These are phyloP conservation scores for Aethionema arabicum DNA, from an alignment of 345 rosid species.

Conservation along the genomic window DNA sequence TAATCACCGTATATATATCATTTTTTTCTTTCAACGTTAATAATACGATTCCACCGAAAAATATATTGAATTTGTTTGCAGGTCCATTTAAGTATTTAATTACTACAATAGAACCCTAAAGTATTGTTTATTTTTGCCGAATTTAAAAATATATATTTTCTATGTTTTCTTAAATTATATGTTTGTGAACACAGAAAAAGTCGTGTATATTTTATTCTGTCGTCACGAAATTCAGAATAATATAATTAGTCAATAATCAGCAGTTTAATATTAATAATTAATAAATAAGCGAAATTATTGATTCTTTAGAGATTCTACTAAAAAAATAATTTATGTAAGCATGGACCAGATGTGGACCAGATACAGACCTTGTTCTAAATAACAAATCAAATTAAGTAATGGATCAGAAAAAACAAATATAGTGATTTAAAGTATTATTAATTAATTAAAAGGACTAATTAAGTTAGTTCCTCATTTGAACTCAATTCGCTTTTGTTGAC, in stretches of 20 bases:
- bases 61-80: neutral
- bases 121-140: neutral
- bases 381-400: slow-evolving; percentile 11
- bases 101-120: slow-evolving; percentile 2
- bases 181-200: too few relatives aligned
- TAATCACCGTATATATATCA: too few relatives aligned
- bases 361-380: slow-evolving; percentile 21
- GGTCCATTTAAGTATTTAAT: neutral
- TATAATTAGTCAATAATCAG: slow-evolving; percentile 1
- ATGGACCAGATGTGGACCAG: slow-evolving; percentile 28
- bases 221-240: neutral
- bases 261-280: neutral
- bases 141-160: too few relatives aligned
- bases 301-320: slow-evolving; percentile 13
- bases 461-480: slow-evolving; percentile 15
- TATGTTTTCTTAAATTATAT: too few relatives aligned
- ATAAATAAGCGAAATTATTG: neutral
- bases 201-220: neutral
- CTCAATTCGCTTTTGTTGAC: slow-evolving; percentile 35
- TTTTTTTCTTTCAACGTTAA: too few relatives aligned
- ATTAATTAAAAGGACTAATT: slow-evolving; percentile 12
- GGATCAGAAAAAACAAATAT: neutral
- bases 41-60: too few relatives aligned
- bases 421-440: slow-evolving; percentile 1
- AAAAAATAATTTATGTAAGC: neutral